Evolutionary conservation across 2,329 filamentous ascomycete genomes (phyloP), one percentile per base, ranked within the genome.

Genomic region (Penicillium frequentans): DNA sequence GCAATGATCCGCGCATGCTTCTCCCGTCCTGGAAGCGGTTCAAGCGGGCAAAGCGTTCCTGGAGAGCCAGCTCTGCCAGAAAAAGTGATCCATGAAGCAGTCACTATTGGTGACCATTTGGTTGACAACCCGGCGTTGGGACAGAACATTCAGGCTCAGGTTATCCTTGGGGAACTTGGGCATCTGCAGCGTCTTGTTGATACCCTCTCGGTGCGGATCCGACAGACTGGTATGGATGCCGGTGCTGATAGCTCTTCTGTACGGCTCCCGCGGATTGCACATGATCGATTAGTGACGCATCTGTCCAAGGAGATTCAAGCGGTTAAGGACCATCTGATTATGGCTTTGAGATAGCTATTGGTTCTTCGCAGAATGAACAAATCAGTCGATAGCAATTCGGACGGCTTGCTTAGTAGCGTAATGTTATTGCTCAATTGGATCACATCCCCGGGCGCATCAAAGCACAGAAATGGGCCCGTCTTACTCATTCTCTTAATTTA

Each of bases 61-160:
- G 8, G 24, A 27, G 2, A 35, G 33, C 4, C 29, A 6, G 21
- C 7, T 5, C 39, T 43, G 10, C 19, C 46, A 3, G 43, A 58
- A 43, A 58, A 51, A 23, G 55, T 57, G 3, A 19, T 42, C 23
- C 43, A 55, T 5, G 52, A 57, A 23, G 47, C 47, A 10, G 55
- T 57, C 19, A 55, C 52, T 10, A 58, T 58, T n/a, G 56, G 56
- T 23, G 52, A 58, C 37, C 56, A 58, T 43, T 48, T 47, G 13
- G 52, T 58, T 23, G 56, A 58, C 13, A 54, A 52, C 10, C 47
- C 33, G 11, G 33, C 21, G 1, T 21, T 58, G 43, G 51, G 47
- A 8, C 43, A 27, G 52, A 44, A 44, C 13, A 55, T 57, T 23
- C 52, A 57, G 27, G 31, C 55, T 5, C 52, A 51, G 42, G 52